Evolutionary conservation across 805 yeast species (phyloP).

Genomic region (Ogataea pilisensis): DNA sequence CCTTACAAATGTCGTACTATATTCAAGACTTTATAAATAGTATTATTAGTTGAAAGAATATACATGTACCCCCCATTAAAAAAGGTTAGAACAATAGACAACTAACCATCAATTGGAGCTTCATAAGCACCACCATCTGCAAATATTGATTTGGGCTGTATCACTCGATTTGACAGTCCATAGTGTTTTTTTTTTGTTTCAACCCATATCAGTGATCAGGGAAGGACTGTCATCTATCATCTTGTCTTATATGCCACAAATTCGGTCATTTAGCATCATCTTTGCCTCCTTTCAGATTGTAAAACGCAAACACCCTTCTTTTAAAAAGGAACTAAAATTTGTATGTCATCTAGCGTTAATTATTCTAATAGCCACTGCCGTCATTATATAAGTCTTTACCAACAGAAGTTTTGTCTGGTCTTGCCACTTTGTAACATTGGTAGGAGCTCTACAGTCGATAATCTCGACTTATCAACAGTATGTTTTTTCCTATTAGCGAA

Average conservation of each 20-base stretch:
- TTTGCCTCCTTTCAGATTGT: constrained; percentile 42
- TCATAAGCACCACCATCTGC: constrained; percentile 38
- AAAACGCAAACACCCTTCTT: constrained; percentile 42
- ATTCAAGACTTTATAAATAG: background rate
- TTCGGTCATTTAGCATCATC: constrained; percentile 38
- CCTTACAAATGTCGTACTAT: background rate
- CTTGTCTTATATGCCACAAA: constrained; percentile 21
- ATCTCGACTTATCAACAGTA: constrained; percentile 47
- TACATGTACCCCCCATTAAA: no score
- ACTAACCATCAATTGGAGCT: no score
- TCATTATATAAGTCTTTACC: constrained; percentile 45
- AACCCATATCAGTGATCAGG: constrained; percentile 26
- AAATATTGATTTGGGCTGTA: constrained; percentile 28
- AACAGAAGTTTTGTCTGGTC: constrained; percentile 42
- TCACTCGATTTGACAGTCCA: constrained; percentile 29
- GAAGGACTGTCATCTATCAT: constrained; percentile 16
- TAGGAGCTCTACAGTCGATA: constrained; percentile 50
- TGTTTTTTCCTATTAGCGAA: constrained; percentile 24
- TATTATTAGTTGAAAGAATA: no score
- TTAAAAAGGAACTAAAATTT: constrained; percentile 41
- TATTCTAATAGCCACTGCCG: constrained; percentile 47
- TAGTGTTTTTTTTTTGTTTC: no score
- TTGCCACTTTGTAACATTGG: constrained; percentile 42
- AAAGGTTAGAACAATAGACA: no score
- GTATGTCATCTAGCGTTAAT: constrained; percentile 33